phyloP scores from a whole-genome alignment of 345 rosid genomes.

The Eucalyptus sp. region DNA sequence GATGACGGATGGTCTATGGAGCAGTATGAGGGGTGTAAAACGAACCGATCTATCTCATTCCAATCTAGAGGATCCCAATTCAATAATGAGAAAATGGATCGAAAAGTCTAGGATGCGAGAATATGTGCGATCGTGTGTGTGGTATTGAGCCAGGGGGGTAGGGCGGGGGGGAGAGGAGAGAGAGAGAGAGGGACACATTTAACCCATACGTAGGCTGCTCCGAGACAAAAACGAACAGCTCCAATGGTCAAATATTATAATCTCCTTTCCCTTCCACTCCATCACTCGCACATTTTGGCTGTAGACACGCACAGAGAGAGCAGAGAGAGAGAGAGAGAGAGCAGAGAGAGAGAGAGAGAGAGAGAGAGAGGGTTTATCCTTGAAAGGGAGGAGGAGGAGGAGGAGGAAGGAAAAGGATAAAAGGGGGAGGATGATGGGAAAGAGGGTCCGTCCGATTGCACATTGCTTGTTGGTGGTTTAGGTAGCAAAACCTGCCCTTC shows the following conservation, averaged over 20 bases:
- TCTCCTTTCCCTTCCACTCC: not conserved
- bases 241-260: not conserved
- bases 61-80: not conserved
- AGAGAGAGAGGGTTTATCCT: not conserved
- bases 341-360: not conserved
- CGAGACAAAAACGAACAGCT: not conserved
- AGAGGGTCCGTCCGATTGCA: conserved; percentile 26
- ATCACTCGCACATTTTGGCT: not conserved
- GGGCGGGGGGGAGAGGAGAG: not conserved
- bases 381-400: not conserved
- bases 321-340: not conserved
- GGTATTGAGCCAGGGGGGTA: not conserved
- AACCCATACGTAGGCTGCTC: not conserved
- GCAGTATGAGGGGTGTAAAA: not conserved
- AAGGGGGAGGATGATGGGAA: conserved; percentile 9
- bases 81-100: not conserved
- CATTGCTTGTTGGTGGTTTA: conserved; percentile 66
- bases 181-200: not conserved
- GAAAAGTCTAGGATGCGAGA: not conserved
- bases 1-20: not conserved
- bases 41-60: not conserved
- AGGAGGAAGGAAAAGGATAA: not conserved
- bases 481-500: conserved; percentile 60
- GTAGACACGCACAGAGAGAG: not conserved
- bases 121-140: not conserved